Base-by-base conservation (phyloP, 768 basidiomycete species). In the Leccinellum luteum region DNA sequence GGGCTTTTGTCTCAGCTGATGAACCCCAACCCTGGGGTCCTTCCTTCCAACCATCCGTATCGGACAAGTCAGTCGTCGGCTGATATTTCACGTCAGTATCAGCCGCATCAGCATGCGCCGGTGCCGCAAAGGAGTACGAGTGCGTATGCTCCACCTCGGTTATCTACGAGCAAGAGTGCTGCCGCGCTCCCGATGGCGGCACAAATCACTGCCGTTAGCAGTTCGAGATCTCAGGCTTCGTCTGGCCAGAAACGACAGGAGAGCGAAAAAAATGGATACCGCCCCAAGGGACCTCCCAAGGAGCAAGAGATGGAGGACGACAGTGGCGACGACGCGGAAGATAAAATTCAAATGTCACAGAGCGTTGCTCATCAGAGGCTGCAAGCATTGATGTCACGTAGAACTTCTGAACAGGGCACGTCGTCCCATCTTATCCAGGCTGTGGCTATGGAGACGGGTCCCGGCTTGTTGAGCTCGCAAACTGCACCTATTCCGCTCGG, bases 361-460 rank as follows among this genome's bases (percentile, higher is more conserved):
- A 89, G 87, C 51, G 78, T 87, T 31, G 90, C 87, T 13, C 84
- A 90, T 63, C 82, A 86, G 72, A 84, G 78, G 70, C 64, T 91
- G 57, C 82, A 78, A 48, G 81, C 82, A 1, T 70, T 90, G 3
- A 82, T 81, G 35, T 74, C 79, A 51, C 76, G 80, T 13, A 76
- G 80, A 47, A 63, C 65, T 30, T 74, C 77, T 32, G 75, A 77
- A 9, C 62, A 61, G 3, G 53, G 56, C 49, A 52, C 56, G 2
- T 35, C 62, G 6, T 64, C 70, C 14, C 71, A 66, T 28, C 56
- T 60, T 6, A 55, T 66, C 31, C 69, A 68, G 25, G 55, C 63
- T 38, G 51, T 55, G 48, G 58, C 48, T 28, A 54, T 57, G 52
- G 62, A 60, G 23, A 55, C 32, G 5, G 66, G 44, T 13, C 64